phyloP scores from a whole-genome alignment of 192 early-diverging fungal species.

The Entomortierella lignicola region DNA sequence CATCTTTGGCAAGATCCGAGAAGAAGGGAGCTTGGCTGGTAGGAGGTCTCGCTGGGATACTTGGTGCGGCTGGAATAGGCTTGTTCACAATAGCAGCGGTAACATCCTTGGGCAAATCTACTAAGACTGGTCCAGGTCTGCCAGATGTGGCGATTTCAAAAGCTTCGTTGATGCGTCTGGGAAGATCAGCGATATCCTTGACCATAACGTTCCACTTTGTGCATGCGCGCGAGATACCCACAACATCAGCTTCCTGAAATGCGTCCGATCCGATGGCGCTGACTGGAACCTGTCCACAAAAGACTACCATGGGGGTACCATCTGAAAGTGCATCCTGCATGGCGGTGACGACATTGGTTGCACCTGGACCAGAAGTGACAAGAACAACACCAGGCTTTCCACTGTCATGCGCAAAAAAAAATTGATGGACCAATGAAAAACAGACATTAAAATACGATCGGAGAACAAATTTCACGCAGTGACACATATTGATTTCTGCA shows the following conservation, averaged over 20 bases:
- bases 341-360: conserved; percentile 97
- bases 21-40: conserved; percentile 57
- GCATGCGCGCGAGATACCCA: conserved; percentile 95
- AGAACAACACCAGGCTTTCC: conserved; percentile 81
- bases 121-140: conserved; percentile 95
- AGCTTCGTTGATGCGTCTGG: conserved; percentile 97
- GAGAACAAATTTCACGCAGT: background rate
- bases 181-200: conserved; percentile 94
- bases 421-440: background rate
- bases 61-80: conserved; percentile 80
- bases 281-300: conserved; percentile 94
- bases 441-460: conserved; percentile 6
- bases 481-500: too few relatives aligned
- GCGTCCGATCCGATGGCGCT: conserved; percentile 93
- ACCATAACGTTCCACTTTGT: conserved; percentile 99
- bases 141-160: conserved; percentile 97
- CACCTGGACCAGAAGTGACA: conserved; percentile 84
- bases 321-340: conserved; percentile 97
- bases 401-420: conserved; percentile 45
- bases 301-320: conserved; percentile 96
- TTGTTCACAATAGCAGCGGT: conserved; percentile 89
- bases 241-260: conserved; percentile 98
- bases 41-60: conserved; percentile 79
- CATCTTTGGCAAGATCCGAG: conserved; percentile 44
- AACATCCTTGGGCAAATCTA: conserved; percentile 98